Evolutionary conservation across 495 filamentous ascomycete genomes (phyloP).

Genomic region (Xanthoparmelia taractica): DNA sequence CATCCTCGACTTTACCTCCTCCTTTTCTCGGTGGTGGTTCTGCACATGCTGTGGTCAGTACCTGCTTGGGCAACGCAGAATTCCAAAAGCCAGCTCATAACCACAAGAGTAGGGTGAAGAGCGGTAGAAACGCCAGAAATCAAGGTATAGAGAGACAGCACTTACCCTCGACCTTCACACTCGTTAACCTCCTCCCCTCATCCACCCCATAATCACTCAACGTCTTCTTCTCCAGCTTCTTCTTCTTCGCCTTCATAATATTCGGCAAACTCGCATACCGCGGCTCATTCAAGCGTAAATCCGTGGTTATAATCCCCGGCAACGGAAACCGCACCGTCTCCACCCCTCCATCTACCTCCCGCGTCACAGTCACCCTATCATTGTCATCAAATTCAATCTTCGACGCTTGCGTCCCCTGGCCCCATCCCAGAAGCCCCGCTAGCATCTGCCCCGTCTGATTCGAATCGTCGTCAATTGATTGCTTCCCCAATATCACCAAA

Average conservation of each 20-base stretch:
- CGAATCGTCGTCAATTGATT: conserved; percentile 94
- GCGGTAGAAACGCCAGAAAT: no score
- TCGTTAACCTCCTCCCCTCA: conserved; percentile 68
- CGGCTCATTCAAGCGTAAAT: conserved; percentile 90
- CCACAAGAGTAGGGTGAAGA: no score
- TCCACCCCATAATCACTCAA: conserved; percentile 73
- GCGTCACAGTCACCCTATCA: conserved; percentile 60
- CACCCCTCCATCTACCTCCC: conserved; percentile 91
- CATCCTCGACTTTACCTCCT: conserved; percentile 93
- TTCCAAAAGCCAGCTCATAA: conserved; percentile 15
- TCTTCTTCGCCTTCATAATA: conserved; percentile 99
- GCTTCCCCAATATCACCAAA: conserved; percentile 88
- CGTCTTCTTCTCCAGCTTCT: conserved; percentile 86
- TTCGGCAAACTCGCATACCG: conserved; percentile 92
- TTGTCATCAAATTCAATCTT: conserved; percentile 66
- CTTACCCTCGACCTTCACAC: conserved; percentile 60
- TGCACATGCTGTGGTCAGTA: conserved; percentile 29
- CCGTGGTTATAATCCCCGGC: conserved; percentile 89
- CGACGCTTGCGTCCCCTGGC: conserved; percentile 86
- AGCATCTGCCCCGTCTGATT: conserved; percentile 98
- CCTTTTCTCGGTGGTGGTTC: conserved; percentile 86
- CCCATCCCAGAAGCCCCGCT: conserved; percentile 83
- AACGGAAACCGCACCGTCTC: conserved; percentile 80
- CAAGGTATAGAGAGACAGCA: conserved; percentile 38
- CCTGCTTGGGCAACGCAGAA: conserved; percentile 1